phyloP scores from a whole-genome alignment of 2,329 filamentous ascomycete species.

The Emergomyces pasteurianus region DNA sequence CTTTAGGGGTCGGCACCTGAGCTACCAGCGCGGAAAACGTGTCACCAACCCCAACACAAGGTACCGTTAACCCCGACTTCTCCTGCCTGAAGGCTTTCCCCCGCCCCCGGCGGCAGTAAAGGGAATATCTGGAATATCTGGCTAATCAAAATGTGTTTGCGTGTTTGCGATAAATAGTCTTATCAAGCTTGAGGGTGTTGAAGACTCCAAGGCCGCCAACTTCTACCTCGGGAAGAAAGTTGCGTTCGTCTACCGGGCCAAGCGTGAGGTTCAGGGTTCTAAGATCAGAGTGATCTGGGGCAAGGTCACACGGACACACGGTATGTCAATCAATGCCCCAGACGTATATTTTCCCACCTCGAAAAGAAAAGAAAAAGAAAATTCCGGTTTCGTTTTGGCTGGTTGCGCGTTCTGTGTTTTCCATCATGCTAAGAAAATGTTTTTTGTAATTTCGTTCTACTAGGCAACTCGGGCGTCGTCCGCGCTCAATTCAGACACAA shows the following conservation, averaged over 20 bases:
- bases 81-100: not conserved
- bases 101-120: not conserved
- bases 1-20: constrained; percentile 90
- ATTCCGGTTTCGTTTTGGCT: not conserved
- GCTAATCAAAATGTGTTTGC: constrained; percentile 11
- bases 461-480: constrained; percentile 95
- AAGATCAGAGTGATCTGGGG: constrained; percentile 99
- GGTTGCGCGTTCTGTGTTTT: not conserved
- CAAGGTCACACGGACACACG: constrained; percentile 93
- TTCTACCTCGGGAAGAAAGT: constrained; percentile 99
- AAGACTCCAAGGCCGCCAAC: constrained; percentile 74
- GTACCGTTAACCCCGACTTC: constrained; percentile 14
- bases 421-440: not conserved
- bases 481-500: constrained; percentile 94
- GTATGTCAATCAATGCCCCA: constrained; percentile 40
- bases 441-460: not conserved
- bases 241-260: constrained; percentile 94
- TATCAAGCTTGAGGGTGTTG: constrained; percentile 98
- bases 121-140: not conserved
- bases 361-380: not conserved
- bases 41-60: constrained; percentile 77
- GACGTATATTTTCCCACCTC: not conserved
- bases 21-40: constrained; percentile 92
- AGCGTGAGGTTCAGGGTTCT: constrained; percentile 88
- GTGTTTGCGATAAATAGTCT: constrained; percentile 45